Conservation (phyloP, 2,329 filamentous ascomycete species). For the Pyrenophora teres region DNA sequence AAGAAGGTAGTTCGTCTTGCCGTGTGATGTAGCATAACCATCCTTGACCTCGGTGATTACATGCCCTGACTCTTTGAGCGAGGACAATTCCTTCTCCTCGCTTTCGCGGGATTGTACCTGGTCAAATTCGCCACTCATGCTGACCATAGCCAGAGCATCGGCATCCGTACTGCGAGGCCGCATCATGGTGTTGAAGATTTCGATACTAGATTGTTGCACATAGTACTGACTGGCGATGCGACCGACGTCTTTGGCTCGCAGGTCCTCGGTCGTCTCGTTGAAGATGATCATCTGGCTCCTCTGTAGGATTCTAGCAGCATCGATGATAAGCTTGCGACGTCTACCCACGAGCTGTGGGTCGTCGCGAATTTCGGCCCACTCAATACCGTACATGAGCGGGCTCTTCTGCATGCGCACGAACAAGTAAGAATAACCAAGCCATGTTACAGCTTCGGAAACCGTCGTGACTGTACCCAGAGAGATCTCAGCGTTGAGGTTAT, state of each 20-base stretch:
- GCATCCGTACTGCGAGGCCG: constrained; percentile 81
- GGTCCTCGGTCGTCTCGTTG: constrained; percentile 90
- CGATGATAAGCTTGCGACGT: constrained; percentile 81
- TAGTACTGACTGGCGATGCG: constrained; percentile 98
- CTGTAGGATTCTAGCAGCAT: constrained; percentile 84
- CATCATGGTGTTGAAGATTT: constrained; percentile 98
- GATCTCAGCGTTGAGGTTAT: constrained; percentile 96
- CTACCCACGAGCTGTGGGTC: constrained; percentile 87
- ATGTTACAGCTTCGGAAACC: constrained; percentile 89
- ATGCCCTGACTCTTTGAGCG: constrained; percentile 66
- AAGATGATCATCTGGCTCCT: constrained; percentile 99
- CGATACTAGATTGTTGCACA: constrained; percentile 87
- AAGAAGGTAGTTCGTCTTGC: constrained; percentile 93
- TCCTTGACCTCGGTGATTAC: constrained; percentile 80
- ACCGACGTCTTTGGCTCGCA: constrained; percentile 92
- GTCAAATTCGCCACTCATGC: constrained; percentile 96
- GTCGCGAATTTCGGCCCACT: constrained; percentile 87
- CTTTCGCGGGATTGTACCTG: constrained; percentile 92
- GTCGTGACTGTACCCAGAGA: constrained; percentile 93
- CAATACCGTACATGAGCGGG: constrained; percentile 90
- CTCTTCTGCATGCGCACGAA: constrained; percentile 96
- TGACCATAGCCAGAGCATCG: constrained; percentile 94
- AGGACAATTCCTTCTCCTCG: constrained; percentile 83
- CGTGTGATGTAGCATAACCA: constrained; percentile 69
- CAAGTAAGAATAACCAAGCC: constrained; percentile 97